Evolutionary conservation across 2,329 filamentous ascomycete genomes (phyloP).

Genomic region (Colletotrichum sp.): DNA sequence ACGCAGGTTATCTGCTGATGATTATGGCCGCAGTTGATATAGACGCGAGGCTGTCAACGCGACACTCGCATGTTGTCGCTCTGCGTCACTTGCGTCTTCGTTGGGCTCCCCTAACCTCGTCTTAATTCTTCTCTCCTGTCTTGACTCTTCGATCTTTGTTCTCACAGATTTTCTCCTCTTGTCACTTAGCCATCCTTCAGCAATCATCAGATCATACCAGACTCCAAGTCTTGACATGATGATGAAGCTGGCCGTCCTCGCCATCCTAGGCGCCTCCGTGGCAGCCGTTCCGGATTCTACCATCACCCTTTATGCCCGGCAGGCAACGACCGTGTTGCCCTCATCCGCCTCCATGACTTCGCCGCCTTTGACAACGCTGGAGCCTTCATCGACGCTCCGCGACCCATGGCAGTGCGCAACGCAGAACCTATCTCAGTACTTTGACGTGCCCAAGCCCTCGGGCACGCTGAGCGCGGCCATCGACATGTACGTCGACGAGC

Average conservation of each 20-base stretch:
- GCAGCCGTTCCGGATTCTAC: not conserved
- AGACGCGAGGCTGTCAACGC: not conserved
- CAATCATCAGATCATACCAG: not conserved
- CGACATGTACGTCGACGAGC: not conserved
- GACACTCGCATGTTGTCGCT: not conserved
- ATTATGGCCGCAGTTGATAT: not conserved
- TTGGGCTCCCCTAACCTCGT: not conserved
- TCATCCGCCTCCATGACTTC: not conserved
- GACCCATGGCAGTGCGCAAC: slow-evolving; percentile 8
- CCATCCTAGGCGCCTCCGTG: not conserved
- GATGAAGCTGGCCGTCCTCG: not conserved
- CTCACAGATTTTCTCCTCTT: not conserved
- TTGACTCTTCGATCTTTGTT: not conserved
- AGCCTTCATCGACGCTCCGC: not conserved
- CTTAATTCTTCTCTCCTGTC: not conserved
- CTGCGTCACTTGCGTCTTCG: not conserved
- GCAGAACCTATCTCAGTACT: slow-evolving; percentile 3
- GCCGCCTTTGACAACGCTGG: not conserved
- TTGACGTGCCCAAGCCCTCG: not conserved
- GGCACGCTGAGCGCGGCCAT: not conserved
- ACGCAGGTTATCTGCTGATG: no score
- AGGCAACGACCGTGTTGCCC: not conserved
- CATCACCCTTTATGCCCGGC: not conserved
- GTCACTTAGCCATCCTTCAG: not conserved
- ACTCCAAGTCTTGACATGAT: not conserved